Conservation (phyloP, 164 flowering plant genomes). For the Umbellularia californica region DNA sequence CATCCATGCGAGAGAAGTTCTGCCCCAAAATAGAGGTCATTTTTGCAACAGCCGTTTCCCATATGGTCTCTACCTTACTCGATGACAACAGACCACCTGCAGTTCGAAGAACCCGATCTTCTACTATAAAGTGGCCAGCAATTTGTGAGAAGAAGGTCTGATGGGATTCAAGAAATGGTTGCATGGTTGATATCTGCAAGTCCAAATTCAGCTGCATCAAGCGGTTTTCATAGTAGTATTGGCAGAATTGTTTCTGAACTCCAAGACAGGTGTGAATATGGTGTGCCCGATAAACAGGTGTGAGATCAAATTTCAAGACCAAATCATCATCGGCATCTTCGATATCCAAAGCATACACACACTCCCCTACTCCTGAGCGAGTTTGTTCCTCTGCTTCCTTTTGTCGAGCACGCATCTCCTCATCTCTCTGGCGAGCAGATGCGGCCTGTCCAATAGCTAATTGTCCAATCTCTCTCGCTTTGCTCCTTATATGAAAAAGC, state of each 20-base stretch:
- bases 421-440: constrained; percentile 75
- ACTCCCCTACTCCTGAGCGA: constrained; percentile 52
- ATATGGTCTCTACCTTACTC: constrained; percentile 69
- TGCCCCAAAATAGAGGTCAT: constrained; percentile 59
- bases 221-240: constrained; percentile 76
- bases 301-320: constrained; percentile 67
- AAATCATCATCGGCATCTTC: constrained; percentile 69
- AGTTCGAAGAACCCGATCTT: constrained; percentile 80
- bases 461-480: constrained; percentile 79
- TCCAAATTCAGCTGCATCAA: constrained; percentile 74
- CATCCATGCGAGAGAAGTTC: constrained; percentile 68
- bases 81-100: constrained; percentile 58
- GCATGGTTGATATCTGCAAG: constrained; percentile 63
- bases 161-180: constrained; percentile 78
- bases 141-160: constrained; percentile 70
- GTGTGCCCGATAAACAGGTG: constrained; percentile 80
- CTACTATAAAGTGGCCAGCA: constrained; percentile 87
- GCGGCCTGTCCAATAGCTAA: constrained; percentile 77
- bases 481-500: constrained; percentile 75
- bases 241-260: constrained; percentile 66
- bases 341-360: constrained; percentile 60
- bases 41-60: constrained; percentile 77
- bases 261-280: constrained; percentile 83
- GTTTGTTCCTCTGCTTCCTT: constrained; percentile 80
- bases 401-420: constrained; percentile 72